Evolutionary conservation across 805 yeast species (phyloP), one percentile per base, ranked within the genome.

Genomic region (Kluyveromyces dobzhanskii): DNA sequence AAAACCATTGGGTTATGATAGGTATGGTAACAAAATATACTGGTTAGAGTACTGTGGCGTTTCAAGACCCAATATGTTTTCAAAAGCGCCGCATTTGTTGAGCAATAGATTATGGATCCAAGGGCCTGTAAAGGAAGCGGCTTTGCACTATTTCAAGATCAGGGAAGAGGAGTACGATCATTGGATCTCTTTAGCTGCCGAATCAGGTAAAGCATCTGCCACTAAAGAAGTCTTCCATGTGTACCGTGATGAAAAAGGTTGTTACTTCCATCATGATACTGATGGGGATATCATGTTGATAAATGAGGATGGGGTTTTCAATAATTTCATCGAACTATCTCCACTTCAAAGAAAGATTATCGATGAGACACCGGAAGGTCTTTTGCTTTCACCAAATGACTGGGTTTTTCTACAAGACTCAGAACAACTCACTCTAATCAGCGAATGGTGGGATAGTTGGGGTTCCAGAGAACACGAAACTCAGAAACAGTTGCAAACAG

Each of bases 21-120:
- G 95, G 37, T 73, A 75, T 42, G 87, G 69, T 57, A 92, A 92
- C 63, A 69, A 88, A 47, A 92, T 90, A 57, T 92, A 95, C 94
- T 92, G 95, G 95, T 78, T 87, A 54, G 97, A 90, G 53, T 70
- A 71, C 45, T 81, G 82, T 53, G 98, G 97, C 0, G 66, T 86
- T 35, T 85, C 87, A 3, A 67, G 68, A 6, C 28, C 67, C 3
- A 75, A 65, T 1, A 70, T 67, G 10, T 65, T 63, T 2, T 71
- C 66, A 1, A 68, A 64, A 10, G 77, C 75, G 38, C 72, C 77
- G 0, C 30, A 27, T 11, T 86, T 81, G 51, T 67, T 81, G 19
- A 81, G 84, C 80, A 95, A 96, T 5, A 68, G 84, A 40, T 54
- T 88, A 13, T 87, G 95, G 92, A 71, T 92, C 3, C 97, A 87